Conservation (phyloP, 176 grass and related monocot species). For the Paspalum notatum region DNA sequence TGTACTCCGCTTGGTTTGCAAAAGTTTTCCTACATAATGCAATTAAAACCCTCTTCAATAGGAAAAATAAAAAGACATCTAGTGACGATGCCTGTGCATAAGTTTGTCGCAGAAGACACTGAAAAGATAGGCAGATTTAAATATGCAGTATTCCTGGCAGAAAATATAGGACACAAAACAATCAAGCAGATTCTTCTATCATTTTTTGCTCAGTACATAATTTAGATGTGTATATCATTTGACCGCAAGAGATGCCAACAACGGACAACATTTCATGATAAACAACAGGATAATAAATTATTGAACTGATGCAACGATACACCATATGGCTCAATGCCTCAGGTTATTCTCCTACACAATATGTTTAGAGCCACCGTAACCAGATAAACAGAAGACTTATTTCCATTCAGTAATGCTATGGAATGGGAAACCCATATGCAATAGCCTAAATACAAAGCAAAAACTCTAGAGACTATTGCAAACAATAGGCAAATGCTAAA, state of each 20-base stretch:
- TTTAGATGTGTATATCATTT: slow-evolving; percentile 4
- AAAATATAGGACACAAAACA: background rate
- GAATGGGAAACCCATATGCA: background rate
- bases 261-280: background rate
- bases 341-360: background rate
- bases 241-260: slow-evolving; percentile 13
- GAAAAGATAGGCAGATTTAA: slow-evolving; percentile 21
- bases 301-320: background rate
- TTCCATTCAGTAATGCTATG: background rate
- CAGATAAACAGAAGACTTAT: background rate
- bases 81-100: slow-evolving; percentile 10
- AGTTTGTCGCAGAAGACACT: background rate
- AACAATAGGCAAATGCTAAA: slow-evolving; percentile 8
- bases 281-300: background rate
- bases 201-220: background rate
- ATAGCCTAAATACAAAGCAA: background rate
- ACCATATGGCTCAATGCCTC: background rate
- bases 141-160: background rate
- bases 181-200: slow-evolving; percentile 14
- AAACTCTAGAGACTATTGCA: slow-evolving; percentile 15
- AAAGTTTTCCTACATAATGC: slow-evolving; percentile 81
- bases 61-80: slow-evolving; percentile 12
- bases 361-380: background rate
- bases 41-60: slow-evolving; percentile 27
- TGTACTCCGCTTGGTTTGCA: slow-evolving; percentile 97